These are phyloP conservation scores for Novymonas esmeraldas DNA, from an alignment of 208 protist species.

Conservation along the genomic window DNA sequence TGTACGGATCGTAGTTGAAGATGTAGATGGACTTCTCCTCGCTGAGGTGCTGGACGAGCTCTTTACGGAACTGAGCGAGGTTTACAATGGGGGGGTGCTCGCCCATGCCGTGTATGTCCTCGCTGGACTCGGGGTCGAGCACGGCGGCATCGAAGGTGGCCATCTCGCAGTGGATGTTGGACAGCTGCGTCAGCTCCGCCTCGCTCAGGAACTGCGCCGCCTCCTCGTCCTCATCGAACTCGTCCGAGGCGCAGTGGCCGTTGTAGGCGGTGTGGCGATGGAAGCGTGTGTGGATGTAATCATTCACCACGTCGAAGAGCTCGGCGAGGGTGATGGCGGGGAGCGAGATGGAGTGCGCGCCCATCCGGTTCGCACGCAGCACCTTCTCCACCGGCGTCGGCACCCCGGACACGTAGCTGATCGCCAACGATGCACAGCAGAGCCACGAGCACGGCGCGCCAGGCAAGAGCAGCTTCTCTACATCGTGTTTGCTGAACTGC, in stretches of 20 bases:
- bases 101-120: slow-evolving; percentile 54
- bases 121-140: slow-evolving; percentile 44
- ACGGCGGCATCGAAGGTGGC: slow-evolving; percentile 81
- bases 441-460: slow-evolving; percentile 85
- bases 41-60: slow-evolving; percentile 57
- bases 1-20: slow-evolving; percentile 90
- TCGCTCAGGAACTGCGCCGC: slow-evolving; percentile 32
- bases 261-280: slow-evolving; percentile 36
- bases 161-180: slow-evolving; percentile 81
- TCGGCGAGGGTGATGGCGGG: slow-evolving; percentile 82
- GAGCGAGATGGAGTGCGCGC: slow-evolving; percentile 80
- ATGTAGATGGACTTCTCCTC: slow-evolving; percentile 74
- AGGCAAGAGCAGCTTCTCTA: slow-evolving; percentile 45
- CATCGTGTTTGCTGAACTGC: slow-evolving; percentile 34
- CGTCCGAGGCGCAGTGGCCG: slow-evolving; percentile 29
- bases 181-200: slow-evolving; percentile 42
- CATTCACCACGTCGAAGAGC: slow-evolving; percentile 79
- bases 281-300: slow-evolving; percentile 80
- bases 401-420: slow-evolving; percentile 75
- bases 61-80: slow-evolving; percentile 83
- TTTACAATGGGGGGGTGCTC: slow-evolving; percentile 79
- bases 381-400: slow-evolving; percentile 81
- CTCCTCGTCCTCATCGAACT: slow-evolving; percentile 66
- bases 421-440: slow-evolving; percentile 70
- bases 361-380: slow-evolving; percentile 79